Evolutionary conservation across 2,329 filamentous ascomycete species (phyloP).

Genomic region (Cercospora berteroae): DNA sequence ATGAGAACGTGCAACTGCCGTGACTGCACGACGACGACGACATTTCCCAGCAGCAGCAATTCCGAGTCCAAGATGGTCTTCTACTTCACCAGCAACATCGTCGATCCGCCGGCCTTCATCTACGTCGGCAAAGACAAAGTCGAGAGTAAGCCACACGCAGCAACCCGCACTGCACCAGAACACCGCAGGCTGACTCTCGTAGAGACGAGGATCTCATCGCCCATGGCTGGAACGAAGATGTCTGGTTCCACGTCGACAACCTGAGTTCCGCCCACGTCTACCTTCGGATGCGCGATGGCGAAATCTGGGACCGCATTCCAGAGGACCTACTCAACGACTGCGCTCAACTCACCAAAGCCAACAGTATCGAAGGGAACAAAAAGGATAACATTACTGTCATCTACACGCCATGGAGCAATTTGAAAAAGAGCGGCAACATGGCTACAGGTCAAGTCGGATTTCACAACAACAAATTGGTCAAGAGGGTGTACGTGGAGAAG

Average conservation of each 20-base stretch:
- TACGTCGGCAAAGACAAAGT: constrained; percentile 99
- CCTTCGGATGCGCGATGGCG: constrained; percentile 71
- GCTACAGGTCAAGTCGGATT: constrained; percentile 92
- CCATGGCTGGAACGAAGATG: constrained; percentile 89
- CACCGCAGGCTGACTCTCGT: constrained; percentile 29
- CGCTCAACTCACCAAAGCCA: constrained; percentile 97
- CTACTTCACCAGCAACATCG: constrained; percentile 86
- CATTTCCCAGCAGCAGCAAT: neutral
- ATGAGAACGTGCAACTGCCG: neutral
- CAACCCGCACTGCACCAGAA: neutral
- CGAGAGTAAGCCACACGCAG: constrained; percentile 67
- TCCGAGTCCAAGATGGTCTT: constrained; percentile 69
- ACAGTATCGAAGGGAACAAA: constrained; percentile 99
- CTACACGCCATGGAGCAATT: constrained; percentile 96
- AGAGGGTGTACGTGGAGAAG: constrained; percentile 72
- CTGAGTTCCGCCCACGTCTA: constrained; percentile 96
- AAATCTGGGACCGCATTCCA: constrained; percentile 81
- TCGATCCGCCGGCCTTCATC: constrained; percentile 78
- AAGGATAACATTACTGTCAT: constrained; percentile 96
- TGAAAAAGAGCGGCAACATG: constrained; percentile 95
- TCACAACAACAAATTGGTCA: constrained; percentile 83
- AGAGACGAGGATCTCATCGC: constrained; percentile 95
- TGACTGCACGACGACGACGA: neutral
- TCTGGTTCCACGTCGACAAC: constrained; percentile 99
- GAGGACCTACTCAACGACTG: constrained; percentile 75